Evolutionary conservation across 2,329 filamentous ascomycete genomes (phyloP).

Genomic region (Talaromyces sp.): DNA sequence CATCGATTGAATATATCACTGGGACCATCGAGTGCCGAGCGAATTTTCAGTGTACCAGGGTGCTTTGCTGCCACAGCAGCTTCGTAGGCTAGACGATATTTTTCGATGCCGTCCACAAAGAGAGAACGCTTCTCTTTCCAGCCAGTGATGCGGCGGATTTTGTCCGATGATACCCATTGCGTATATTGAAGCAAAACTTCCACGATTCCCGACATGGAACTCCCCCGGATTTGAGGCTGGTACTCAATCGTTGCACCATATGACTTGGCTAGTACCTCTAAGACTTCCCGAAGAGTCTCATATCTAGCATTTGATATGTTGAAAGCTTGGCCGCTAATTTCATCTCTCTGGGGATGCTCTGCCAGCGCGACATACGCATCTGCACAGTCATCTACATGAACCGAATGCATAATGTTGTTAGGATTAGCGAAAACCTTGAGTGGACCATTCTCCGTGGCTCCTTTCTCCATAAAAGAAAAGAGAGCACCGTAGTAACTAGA

Average conservation of each 20-base stretch:
- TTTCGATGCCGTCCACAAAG: constrained; percentile 1
- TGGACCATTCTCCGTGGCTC: neutral
- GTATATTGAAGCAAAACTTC: constrained; percentile 2
- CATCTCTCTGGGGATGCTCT: constrained; percentile 3
- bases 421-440: constrained; percentile 2
- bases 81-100: constrained; percentile 8
- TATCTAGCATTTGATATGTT: constrained; percentile 8
- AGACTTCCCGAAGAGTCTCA: constrained; percentile 1
- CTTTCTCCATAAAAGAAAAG: constrained; percentile 3
- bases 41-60: constrained; percentile 1
- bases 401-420: constrained; percentile 6
- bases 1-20: neutral
- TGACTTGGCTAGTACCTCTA: constrained; percentile 4
- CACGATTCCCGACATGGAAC: neutral
- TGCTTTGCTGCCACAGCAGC: constrained; percentile 6
- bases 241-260: constrained; percentile 3
- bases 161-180: constrained; percentile 9
- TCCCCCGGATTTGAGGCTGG: neutral
- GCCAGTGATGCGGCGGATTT: constrained; percentile 4
- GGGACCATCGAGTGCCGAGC: neutral
- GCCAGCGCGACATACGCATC: constrained; percentile 3
- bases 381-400: constrained; percentile 8
- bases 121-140: constrained; percentile 6
- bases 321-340: constrained; percentile 7
- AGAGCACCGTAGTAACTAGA: constrained; percentile 8